These are phyloP conservation scores for Cymodocea nodosa DNA, from an alignment of 116 monocot genomes.

Conservation along the genomic window DNA sequence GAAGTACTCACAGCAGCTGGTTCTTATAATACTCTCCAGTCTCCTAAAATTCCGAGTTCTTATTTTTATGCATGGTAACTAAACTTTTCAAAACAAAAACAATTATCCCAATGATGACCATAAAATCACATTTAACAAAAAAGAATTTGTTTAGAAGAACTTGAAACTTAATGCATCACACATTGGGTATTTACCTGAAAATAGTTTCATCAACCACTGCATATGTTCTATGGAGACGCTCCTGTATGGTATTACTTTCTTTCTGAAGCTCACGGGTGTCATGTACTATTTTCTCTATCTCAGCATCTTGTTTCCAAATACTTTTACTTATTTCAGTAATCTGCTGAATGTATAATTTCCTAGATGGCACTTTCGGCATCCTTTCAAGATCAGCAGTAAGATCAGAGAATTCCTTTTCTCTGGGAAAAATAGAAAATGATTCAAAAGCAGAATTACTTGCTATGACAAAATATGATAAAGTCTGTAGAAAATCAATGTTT, in stretches of 20 bases:
- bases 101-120: no score
- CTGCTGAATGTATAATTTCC: constrained; percentile 36
- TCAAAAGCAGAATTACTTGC: not conserved
- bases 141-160: no score
- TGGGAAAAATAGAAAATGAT: not conserved
- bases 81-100: no score
- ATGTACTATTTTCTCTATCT: constrained; percentile 21
- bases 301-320: constrained; percentile 34
- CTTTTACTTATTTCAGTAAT: constrained; percentile 42
- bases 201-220: constrained; percentile 36
- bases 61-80: no score
- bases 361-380: constrained; percentile 22
- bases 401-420: constrained; percentile 23
- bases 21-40: no score
- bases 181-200: constrained; percentile 17
- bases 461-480: no score
- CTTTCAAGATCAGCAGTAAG: constrained; percentile 25
- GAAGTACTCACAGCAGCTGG: no score
- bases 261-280: constrained; percentile 39
- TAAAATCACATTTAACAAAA: no score
- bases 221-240: constrained; percentile 36
- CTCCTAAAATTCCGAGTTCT: no score
- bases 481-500: no score
- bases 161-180: no score
- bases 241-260: constrained; percentile 33